phyloP scores from a whole-genome alignment of 2,329 filamentous ascomycete genomes.

The Aspergillus amoenus region DNA sequence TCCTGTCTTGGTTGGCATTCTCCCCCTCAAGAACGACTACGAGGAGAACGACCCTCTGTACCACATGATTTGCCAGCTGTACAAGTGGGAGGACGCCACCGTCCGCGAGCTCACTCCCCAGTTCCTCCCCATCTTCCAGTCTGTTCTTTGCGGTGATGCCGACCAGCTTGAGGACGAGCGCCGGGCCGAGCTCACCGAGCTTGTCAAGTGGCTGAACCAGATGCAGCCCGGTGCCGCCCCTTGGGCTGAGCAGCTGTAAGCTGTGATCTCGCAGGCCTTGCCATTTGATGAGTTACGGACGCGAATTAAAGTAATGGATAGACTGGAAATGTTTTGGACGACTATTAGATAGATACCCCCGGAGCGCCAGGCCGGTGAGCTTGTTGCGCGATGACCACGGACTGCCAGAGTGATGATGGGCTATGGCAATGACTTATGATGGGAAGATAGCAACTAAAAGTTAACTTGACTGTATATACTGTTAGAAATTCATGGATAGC shows the following conservation, averaged over 20 bases:
- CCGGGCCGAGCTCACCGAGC: slow-evolving; percentile 46
- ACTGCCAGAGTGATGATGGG: slow-evolving; percentile 16
- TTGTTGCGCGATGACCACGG: slow-evolving; percentile 13
- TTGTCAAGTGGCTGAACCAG: slow-evolving; percentile 50
- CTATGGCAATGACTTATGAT: slow-evolving; percentile 33
- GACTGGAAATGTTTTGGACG: slow-evolving; percentile 16
- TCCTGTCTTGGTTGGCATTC: slow-evolving; percentile 71
- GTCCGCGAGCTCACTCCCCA: slow-evolving; percentile 47
- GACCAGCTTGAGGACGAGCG: slow-evolving; percentile 51
- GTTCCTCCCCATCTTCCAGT: slow-evolving; percentile 48
- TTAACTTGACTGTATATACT: slow-evolving; percentile 15
- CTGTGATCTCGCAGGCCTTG: neutral
- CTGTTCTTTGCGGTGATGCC: slow-evolving; percentile 45
- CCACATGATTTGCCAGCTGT: slow-evolving; percentile 84
- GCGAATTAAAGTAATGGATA: slow-evolving; percentile 14
- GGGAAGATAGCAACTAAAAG: slow-evolving; percentile 18
- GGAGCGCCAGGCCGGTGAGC: slow-evolving; percentile 10
- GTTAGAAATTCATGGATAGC: slow-evolving; percentile 1
- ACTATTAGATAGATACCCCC: slow-evolving; percentile 21
- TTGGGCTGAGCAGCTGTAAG: slow-evolving; percentile 40
- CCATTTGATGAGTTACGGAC: slow-evolving; percentile 19
- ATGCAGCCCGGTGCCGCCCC: slow-evolving; percentile 42
- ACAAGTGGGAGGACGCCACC: slow-evolving; percentile 49
- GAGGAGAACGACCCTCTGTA: slow-evolving; percentile 96
- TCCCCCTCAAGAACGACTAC: slow-evolving; percentile 89